Percentiles rank a stretch among this genome's conserved stretches.
Conservation (phyloP, 768 basidiomycete species). For the Amanita pallidorosea region DNA sequence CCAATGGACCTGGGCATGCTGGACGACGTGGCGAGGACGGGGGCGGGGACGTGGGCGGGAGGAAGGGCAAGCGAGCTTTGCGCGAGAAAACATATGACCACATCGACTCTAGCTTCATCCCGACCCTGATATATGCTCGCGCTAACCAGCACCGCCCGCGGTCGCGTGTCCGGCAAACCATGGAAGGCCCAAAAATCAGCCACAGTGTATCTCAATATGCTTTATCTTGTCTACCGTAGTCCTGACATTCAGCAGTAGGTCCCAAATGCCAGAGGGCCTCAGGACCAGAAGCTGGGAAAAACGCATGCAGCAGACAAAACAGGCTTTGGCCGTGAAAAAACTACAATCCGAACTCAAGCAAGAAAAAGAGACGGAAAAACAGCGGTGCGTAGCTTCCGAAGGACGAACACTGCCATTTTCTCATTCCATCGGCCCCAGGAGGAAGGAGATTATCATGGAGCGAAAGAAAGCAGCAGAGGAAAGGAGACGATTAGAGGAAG, state of each 20-base stretch:
- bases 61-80: slow-evolving; percentile 7
- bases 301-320: slow-evolving; percentile 59
- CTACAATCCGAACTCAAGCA: slow-evolving; percentile 64
- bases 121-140: slow-evolving; percentile 6
- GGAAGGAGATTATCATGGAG: slow-evolving; percentile 56
- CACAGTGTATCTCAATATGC: slow-evolving; percentile 29
- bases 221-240: slow-evolving; percentile 7
- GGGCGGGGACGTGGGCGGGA: slow-evolving; percentile 8
- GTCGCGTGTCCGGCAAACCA: slow-evolving; percentile 58
- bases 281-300: slow-evolving; percentile 60
- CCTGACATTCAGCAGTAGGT: slow-evolving; percentile 35
- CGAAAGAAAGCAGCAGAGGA: slow-evolving; percentile 70
- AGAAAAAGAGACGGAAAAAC: slow-evolving; percentile 61
- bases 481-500: slow-evolving; percentile 53
- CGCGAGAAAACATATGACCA: background rate
- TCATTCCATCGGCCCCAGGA: slow-evolving; percentile 26
- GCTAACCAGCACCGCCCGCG: slow-evolving; percentile 49
- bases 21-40: slow-evolving; percentile 7
- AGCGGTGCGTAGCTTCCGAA: slow-evolving; percentile 30
- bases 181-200: slow-evolving; percentile 49
- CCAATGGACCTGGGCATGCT: slow-evolving; percentile 31
- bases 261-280: slow-evolving; percentile 53
- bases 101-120: background rate
- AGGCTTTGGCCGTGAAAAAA: slow-evolving; percentile 61
- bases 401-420: background rate